Conservation (phyloP, 2,329 filamentous ascomycete species). For the Xylaria sp. region DNA sequence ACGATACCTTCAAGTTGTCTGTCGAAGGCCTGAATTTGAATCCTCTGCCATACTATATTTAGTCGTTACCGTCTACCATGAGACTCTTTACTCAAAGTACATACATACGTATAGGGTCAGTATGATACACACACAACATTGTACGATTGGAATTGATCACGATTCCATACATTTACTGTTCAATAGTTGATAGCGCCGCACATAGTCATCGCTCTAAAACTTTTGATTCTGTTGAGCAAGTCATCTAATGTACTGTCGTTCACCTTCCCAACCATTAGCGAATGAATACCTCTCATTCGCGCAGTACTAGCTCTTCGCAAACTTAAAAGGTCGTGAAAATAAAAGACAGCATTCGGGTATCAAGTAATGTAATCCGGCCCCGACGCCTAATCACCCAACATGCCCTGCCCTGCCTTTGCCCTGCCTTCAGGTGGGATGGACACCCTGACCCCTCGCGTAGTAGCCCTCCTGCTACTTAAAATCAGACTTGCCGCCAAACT, state of each 20-base stretch:
- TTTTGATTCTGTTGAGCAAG: not conserved
- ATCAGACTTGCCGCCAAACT: not conserved
- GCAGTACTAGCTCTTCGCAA: slow-evolving; percentile 7
- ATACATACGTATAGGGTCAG: not conserved
- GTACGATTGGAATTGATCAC: not conserved
- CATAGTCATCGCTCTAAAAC: not conserved
- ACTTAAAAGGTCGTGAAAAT: not conserved
- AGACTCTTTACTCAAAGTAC: not conserved
- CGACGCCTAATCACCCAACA: slow-evolving; percentile 27
- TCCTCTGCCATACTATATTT: slow-evolving; percentile 63
- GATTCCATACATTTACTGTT: not conserved
- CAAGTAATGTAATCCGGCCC: slow-evolving; percentile 34
- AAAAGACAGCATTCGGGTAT: slow-evolving; percentile 37
- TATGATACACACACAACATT: slow-evolving; percentile 1
- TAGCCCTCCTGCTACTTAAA: slow-evolving; percentile 2
- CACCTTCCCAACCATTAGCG: not conserved
- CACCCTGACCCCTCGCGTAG: slow-evolving; percentile 5
- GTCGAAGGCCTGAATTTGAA: slow-evolving; percentile 69
- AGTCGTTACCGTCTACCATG: not conserved
- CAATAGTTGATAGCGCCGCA: not conserved
- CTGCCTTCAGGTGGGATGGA: slow-evolving; percentile 19
- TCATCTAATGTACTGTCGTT: not conserved
- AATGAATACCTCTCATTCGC: not conserved
- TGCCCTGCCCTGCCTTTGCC: slow-evolving; percentile 14
- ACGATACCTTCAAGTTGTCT: slow-evolving; percentile 70